Evolutionary conservation across 2,329 filamentous ascomycete species (phyloP), one percentile per base, ranked within the genome.

Genomic region (Trichoderma sp.): DNA sequence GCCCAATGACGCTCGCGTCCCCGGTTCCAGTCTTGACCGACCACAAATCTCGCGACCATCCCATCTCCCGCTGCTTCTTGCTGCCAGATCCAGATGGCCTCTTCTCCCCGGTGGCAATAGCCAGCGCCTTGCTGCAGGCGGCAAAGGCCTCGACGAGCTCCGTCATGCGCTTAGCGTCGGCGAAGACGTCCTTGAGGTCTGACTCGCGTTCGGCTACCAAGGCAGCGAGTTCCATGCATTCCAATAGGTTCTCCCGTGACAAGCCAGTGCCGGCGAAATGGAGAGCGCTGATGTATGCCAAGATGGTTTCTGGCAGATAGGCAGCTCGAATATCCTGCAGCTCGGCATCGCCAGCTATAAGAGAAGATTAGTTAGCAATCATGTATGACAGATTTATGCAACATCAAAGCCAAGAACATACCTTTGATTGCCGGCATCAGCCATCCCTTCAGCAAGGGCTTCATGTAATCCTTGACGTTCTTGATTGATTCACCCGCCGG

Each of bases 201-300:
- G 90, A 90, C 73, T 86, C 88, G 74, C 90, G 89, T 71, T 92
- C 90, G 2, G 95, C 93, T 65, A 97, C 87, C 2, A 90, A 80
- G 1, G 91, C 90, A 1, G 94, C 91, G 18, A 99, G 85, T 72
- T 97, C 93, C 92, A 99, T 95, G 77, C 91, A 93, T 78, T 95
- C 91, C 30, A 96, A 86, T 21, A 97, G 86, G 75, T 92, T 88
- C 72, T 95, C 93, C 57, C 94, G 90, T 60, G 90, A 91, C 57
- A 97, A 84, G 63, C 89, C 87, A 61, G 90, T 90, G 4, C 93
- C 94, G 0, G 92, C 92, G 78, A 92, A 92, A 79, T 97, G 92
- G 64, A 98, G 84, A 1, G 92, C 91, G 76, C 89, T 91, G 78
- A 96, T 89, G 80, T 96, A 98, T 3, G 92, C 93, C 64, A 99